These are phyloP conservation scores for Barnettozyma hawaiiensis DNA, from an alignment of 1,139 yeast genomes.

Conservation along the genomic window DNA sequence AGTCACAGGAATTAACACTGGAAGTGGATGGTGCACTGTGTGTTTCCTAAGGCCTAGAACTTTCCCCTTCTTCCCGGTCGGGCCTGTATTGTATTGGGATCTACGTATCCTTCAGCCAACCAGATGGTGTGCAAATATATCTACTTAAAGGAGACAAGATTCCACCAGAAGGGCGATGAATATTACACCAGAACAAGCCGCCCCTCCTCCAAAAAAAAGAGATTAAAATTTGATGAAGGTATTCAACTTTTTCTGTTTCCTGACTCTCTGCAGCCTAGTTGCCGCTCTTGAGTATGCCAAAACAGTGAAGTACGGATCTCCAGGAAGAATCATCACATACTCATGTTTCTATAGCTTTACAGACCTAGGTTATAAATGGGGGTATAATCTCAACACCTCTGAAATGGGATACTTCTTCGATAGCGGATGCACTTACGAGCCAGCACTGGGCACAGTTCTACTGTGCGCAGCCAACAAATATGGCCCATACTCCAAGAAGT, in stretches of 20 bases:
- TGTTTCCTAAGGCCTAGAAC: not conserved
- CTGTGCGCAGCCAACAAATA: slow-evolving; percentile 10
- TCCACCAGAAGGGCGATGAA: no score
- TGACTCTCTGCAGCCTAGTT: not conserved
- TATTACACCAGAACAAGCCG: no score
- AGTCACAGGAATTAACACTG: no score
- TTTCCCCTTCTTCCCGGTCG: not conserved
- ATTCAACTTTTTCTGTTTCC: not conserved
- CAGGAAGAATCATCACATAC: slow-evolving; percentile 3
- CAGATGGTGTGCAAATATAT: not conserved
- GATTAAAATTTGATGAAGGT: not conserved
- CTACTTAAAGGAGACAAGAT: not conserved
- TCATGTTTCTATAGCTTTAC: not conserved
- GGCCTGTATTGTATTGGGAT: no score
- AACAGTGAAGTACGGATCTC: slow-evolving; percentile 1
- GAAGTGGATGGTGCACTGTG: no score
- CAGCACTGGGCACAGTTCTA: slow-evolving; percentile 15
- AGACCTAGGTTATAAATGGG: not conserved
- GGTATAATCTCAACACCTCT: not conserved
- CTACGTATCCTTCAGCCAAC: not conserved
- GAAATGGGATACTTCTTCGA: slow-evolving; percentile 3
- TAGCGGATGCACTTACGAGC: slow-evolving; percentile 15
- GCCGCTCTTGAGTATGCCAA: slow-evolving; percentile 3
- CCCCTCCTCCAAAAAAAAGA: no score
- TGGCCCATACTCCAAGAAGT: slow-evolving; percentile 11